Base-by-base conservation (phyloP, 2,329 filamentous ascomycete genomes). In the Paraphaeosphaeria minitans region DNA sequence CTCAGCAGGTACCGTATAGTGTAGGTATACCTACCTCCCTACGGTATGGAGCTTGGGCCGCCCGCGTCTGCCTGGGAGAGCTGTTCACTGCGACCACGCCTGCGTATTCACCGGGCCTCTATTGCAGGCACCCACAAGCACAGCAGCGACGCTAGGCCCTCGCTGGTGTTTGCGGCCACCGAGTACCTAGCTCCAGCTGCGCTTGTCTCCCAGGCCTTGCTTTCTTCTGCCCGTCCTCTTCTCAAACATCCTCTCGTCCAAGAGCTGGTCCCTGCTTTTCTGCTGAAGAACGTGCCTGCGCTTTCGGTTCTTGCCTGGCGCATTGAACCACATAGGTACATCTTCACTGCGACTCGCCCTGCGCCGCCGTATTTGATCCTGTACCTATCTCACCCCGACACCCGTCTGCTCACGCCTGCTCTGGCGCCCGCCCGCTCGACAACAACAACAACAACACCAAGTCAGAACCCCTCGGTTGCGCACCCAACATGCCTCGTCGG, bases 401-500 rank as follows among this genome's bases (percentile, higher is more conserved):
- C 37, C 9, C 37, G 37, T 39, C 37, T n/a, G 4, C 35, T 5
- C 35, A 14, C 37, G 16, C 37, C 35, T 41, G n/a, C 29, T 41
- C 22, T 9, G n/a, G 8, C 37, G 22, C 37, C 27, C 14, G 8
- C 35, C 12, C n/a, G n/a, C 35, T 14, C 9, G 14, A 53, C 50
- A 13, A 13, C 24, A n/a, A 43, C 37, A 14, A 53, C 50, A 13
- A 13, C 24, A n/a, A 43, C 37, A 14, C 37, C 41, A 37, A 24
- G 9, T 29, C 4, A 22, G 19, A 39, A 4, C 24, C 16, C 12
- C n/a, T 43, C 14, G 24, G 13, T 31, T 14, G 35, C 50, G 42
- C 37, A 7, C 50, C 42, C 64, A 75, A 14, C 56, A 93, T 93
- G 90, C 84, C 87, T 63, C 83, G 87, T 58, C 85, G 83, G 67